Conservation (phyloP, 306 rosid genomes). For the Gastrolobium bilobum region DNA sequence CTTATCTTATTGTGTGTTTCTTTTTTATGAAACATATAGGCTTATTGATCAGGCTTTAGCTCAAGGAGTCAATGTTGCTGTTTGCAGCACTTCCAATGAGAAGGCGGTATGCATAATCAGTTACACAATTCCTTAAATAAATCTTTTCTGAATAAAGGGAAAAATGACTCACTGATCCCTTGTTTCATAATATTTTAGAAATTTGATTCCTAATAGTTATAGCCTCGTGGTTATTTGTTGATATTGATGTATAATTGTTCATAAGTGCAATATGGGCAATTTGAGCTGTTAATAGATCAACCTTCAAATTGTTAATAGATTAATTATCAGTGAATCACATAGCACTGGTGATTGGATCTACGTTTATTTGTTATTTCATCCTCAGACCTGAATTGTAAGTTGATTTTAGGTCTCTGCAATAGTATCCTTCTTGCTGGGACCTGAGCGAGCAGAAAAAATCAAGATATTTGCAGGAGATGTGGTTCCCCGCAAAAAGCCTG, state of each 20-base stretch:
- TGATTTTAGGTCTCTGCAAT: conserved; percentile 90
- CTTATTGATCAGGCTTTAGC: conserved; percentile 89
- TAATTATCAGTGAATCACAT: conserved; percentile 28
- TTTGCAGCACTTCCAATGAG: conserved; percentile 99
- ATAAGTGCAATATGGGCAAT: background rate
- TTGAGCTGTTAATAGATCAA: background rate
- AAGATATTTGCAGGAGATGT: conserved; percentile 97
- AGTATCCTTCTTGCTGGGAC: conserved; percentile 89
- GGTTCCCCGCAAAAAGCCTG: conserved; percentile 98
- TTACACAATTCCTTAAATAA: conserved; percentile 53
- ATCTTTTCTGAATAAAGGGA: conserved; percentile 30
- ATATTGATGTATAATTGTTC: conserved; percentile 7
- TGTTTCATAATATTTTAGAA: conserved; percentile 28
- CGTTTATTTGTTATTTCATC: conserved; percentile 32
- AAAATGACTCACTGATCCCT: conserved; percentile 8
- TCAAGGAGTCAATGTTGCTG: conserved; percentile 94
- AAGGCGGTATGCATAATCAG: conserved; percentile 93
- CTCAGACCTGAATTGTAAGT: conserved; percentile 46
- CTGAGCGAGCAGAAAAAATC: conserved; percentile 88
- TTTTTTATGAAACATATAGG: conserved; percentile 60
- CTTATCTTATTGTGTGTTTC: conserved; percentile 42
- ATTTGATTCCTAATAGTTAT: conserved; percentile 29
- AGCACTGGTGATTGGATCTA: conserved; percentile 20
- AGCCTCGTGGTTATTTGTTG: conserved; percentile 32
- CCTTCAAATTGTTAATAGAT: conserved; percentile 33